Evolutionary conservation across 2,329 filamentous ascomycete genomes (phyloP).

Genomic region (Fusarium sp.): DNA sequence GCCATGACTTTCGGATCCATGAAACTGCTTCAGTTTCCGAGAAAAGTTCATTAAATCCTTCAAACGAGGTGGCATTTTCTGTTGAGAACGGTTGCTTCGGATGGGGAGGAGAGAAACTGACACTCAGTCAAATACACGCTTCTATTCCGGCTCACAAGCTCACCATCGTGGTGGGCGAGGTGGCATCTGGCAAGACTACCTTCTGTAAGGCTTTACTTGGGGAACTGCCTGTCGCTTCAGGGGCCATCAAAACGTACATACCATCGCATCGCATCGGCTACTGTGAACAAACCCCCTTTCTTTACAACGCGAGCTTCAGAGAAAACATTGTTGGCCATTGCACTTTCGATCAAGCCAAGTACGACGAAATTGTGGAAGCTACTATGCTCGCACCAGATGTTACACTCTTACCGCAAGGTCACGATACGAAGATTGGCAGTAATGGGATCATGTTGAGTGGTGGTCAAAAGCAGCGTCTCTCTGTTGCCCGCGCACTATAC

Average conservation of each 20-base stretch:
- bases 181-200: constrained; percentile 50
- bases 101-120: constrained; percentile 40
- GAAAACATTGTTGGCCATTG: constrained; percentile 51
- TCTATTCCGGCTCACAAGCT: constrained; percentile 34
- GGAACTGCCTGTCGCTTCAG: constrained; percentile 38
- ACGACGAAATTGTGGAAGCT: constrained; percentile 48
- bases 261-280: constrained; percentile 40
- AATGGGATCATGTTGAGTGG: constrained; percentile 55
- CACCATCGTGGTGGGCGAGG: constrained; percentile 50
- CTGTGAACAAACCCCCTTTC: constrained; percentile 47
- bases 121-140: constrained; percentile 27
- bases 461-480: constrained; percentile 51
- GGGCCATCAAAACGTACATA: constrained; percentile 18
- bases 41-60: neutral
- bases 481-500: constrained; percentile 57
- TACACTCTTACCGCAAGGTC: constrained; percentile 45
- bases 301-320: constrained; percentile 48
- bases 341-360: constrained; percentile 44
- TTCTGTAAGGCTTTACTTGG: constrained; percentile 50
- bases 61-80: constrained; percentile 3
- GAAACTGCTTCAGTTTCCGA: neutral
- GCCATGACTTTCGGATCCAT: constrained; percentile 33
- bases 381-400: constrained; percentile 48
- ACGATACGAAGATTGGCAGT: constrained; percentile 51
- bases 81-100: constrained; percentile 38